phyloP scores from a whole-genome alignment of 495 filamentous ascomycete species.

The Tetracladium setigerum region DNA sequence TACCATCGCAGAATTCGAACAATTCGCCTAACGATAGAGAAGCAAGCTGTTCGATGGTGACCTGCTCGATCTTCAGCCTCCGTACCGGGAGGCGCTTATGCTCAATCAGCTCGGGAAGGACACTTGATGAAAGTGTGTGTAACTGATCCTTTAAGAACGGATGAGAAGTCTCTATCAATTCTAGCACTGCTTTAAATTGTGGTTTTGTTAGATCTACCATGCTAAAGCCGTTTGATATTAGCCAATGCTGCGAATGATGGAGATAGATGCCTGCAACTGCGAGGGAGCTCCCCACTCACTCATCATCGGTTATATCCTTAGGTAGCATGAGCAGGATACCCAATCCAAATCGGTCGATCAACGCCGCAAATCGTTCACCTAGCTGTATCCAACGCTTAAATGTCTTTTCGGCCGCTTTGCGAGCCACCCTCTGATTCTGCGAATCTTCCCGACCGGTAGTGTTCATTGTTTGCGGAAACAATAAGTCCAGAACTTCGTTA shows the following conservation, averaged over 20 bases:
- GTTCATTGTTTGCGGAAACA: background rate
- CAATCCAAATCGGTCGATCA: constrained; percentile 1
- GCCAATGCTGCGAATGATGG: background rate
- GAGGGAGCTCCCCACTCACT: background rate
- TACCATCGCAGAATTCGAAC: too few species aligned
- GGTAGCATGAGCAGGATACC: background rate
- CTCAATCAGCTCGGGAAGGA: too few species aligned
- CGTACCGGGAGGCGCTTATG: too few species aligned
- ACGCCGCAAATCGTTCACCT: background rate
- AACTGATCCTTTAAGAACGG: background rate
- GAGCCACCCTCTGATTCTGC: constrained; percentile 1
- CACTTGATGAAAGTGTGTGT: constrained; percentile 20
- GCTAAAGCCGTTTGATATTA: background rate
- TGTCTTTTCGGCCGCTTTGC: background rate
- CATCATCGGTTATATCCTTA: constrained; percentile 1
- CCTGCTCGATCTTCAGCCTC: too few species aligned
- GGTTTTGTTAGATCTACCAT: background rate
- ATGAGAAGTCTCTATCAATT: background rate
- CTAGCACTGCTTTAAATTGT: background rate
- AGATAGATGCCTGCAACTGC: background rate
- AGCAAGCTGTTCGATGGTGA: too few species aligned
- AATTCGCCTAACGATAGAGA: too few species aligned
- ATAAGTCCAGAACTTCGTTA: background rate
- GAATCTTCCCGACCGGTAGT: background rate
- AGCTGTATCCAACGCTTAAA: background rate